A percentile compares a stretch with the other conserved stretches of the same genome.
Conservation (phyloP, 129 eudicot species). For the Helianthus annuus region HanXRQr2.0-SUNRISE NC_035444.2:6465561-6466060, state of each 20-base stretch:
- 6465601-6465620: background rate
- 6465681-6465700: conserved; percentile 7
- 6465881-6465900: conserved; percentile 26
- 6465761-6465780: conserved; percentile 44
- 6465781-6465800: conserved; percentile 1
- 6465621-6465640: background rate
- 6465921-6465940: conserved; percentile 47
- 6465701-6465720: conserved; percentile 9
- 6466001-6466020: too few species aligned
- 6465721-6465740: conserved; percentile 26
- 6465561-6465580: background rate
- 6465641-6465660: background rate
- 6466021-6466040: conserved; percentile 2
- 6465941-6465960: conserved; percentile 31
- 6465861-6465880: conserved; percentile 17
- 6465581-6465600: background rate
- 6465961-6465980: conserved; percentile 27
- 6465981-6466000: conserved; percentile 36
- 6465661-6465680: background rate
- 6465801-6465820: conserved; percentile 20
- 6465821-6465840: conserved; percentile 31
- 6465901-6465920: conserved; percentile 39
- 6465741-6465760: conserved; percentile 33
- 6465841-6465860: conserved; percentile 11
- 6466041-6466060: conserved; percentile 34